Evolutionary conservation across 148 eudicot species (phyloP), one percentile per base, ranked within the genome.

Genomic region (Oxyria digyna): DNA sequence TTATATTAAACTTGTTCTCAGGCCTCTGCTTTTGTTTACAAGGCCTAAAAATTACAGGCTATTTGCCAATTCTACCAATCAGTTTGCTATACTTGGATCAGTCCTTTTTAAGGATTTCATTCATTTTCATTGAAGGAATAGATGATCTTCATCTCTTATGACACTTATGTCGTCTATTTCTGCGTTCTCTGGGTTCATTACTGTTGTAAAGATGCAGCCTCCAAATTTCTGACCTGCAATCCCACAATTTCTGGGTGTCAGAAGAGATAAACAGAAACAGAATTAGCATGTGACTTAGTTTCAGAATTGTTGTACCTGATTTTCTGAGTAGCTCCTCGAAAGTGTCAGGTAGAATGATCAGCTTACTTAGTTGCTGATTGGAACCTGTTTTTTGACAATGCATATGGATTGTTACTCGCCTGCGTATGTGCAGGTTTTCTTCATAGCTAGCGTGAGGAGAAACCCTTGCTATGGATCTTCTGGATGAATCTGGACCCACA

Each of bases 151-250:
- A 75, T 86, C 87, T 73, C 83, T 69, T 41, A 84, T 49, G 45
- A 82, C 84, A 63, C 48, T 59, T 24, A 84, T 33, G 50, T 82
- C 88, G 68, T 79, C 86, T 76, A 82, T 80, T 74, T 84, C 91
- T 71, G 85, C 84, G 77, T 75, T 72, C 72, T 78, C 83, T 54
- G 75, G 71, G 75, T 66, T 84, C 54, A 78, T 69, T 20, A 75
- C 72, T 26, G 27, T 69, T 37, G 69, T 66, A 9, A 66, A 66
- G 24, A 46, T 66, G 43, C 45, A 66, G 31, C 79, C 87, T 77
- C 87, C 86, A 55, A 89, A 82, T 68, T 82, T 89, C 64, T 82
- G 64, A 70, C 94, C 96, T 86, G 96, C 85, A 85, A 31, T 74
- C 73, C 26, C 67, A 81, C 21, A 48, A 35, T 69, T 42, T 70